Evolutionary conservation across 176 grass and related monocot genomes (phyloP), one percentile per base, ranked within the genome.

Genomic region (Eleusine indica): DNA sequence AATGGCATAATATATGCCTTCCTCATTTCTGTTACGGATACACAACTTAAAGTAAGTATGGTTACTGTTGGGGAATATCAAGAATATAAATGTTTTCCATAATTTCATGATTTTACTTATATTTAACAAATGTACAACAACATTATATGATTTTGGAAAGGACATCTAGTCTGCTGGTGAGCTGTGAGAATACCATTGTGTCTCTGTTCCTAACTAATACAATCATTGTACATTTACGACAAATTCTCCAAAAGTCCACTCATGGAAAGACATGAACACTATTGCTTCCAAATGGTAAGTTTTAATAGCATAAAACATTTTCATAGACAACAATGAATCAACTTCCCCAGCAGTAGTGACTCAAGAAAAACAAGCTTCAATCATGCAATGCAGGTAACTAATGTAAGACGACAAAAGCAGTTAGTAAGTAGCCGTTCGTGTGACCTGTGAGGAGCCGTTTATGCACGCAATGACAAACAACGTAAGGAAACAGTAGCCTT

Each of bases 1-100:
- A 82, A 98, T 80, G 66, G 96, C 80, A 87, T 95, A 95, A 80
- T 85, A 98, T 51, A 87, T 68, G 41, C 96, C 96, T 83, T 95
- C 83, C 89, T 95, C 96, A 43, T 58, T 93, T 82, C 96, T 95
- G 91, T 73, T 71, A 1, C 83, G 53, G 6, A 18, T 35, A n/a
- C 72, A 73, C 0, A 29, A 44, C 42, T 15, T 28, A 63, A 6
- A 39, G 38, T 64, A 6, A 39, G 38, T 64, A 65, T 18, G 10
- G 16, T 35, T 51, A 22, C 4, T 18, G 15, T 76, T 37, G 10
- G 40, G 7, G 28, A 82, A 57, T 13, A 17, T 30, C 0, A 63
- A 8, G 14, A 25, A 4, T n/a, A 82, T n/a, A 82, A 73, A 82
- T 32, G 0, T 17, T 5, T 60, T 6, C 17, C 17, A 5, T 57